Base-by-base conservation (phyloP, 148 eudicot species). In the Vaccinium macrocarpon region DNA sequence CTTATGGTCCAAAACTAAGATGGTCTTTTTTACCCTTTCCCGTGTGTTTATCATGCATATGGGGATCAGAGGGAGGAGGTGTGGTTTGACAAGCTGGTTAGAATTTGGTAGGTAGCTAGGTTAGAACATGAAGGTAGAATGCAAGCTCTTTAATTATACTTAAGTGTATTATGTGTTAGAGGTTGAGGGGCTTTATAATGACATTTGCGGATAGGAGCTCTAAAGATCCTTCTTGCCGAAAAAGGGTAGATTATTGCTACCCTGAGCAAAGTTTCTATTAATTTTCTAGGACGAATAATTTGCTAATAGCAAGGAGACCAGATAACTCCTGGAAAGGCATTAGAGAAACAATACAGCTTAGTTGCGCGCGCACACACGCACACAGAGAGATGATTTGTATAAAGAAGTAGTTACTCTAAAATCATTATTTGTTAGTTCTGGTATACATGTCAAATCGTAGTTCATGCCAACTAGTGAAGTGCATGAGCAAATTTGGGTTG, bases 41-140 rank as follows among this genome's bases (percentile, higher is more conserved):
- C 8, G 19, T 50, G 80, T 25, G 4, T 51, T 49, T 50, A 51
- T 77, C 51, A 42, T 10, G 80, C 38, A 18, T 49, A 42, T 50
- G 78, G 59, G 56, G 80, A 77, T 50, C 14, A 27, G 51, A 76
- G 55, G 56, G 79, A 21, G 79, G 29, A 49, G 38, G 78, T 46
- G 57, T n/a, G 56, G 57, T 59, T 77, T 75, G 78, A 75, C 53
- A 21, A 75, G 78, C 3, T 6, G 21, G 53, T 75, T 77, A 50
- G n/a, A 19, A 74, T 12, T 46, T 42, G 11, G 53, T 21, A 38
- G 2, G 25, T 74, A 46, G 53, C 25, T 46, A 46, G 51, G 78
- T 19, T 16, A 72, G 50, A 38, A 73, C 50, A 73, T 73, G 76
- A 38, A 35, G 76, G 76, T 38, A 46, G 79, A 42, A n/a, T 48